phyloP scores from a whole-genome alignment of 1,284 basidiomycete species.

The Ustilago bromivora region DNA sequence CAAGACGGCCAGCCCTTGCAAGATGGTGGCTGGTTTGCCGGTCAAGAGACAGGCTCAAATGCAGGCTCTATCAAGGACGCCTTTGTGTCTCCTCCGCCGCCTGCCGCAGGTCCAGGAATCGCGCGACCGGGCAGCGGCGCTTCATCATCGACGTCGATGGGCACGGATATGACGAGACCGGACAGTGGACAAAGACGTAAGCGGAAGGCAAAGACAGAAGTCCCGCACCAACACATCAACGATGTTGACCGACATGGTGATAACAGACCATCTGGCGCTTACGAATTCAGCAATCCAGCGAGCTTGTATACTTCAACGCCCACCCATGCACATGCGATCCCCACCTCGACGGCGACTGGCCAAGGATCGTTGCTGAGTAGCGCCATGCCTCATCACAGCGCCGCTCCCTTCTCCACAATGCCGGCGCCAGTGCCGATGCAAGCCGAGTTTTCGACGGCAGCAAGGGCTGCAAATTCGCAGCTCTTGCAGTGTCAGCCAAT shows the following conservation, averaged over 20 bases:
- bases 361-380: slow-evolving; percentile 13
- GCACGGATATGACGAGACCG: background rate
- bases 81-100: slow-evolving; percentile 8
- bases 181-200: slow-evolving; percentile 16
- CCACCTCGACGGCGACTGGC: background rate
- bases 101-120: background rate
- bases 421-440: slow-evolving; percentile 10
- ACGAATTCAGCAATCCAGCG: slow-evolving; percentile 8
- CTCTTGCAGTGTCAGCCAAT: slow-evolving; percentile 43
- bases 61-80: slow-evolving; percentile 15
- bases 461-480: slow-evolving; percentile 18
- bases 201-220: slow-evolving; percentile 21
- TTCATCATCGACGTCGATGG: slow-evolving; percentile 2
- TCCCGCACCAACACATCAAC: background rate
- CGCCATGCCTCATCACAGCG: slow-evolving; percentile 11
- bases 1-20: slow-evolving; percentile 18
- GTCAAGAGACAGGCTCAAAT: slow-evolving; percentile 5
- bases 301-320: slow-evolving; percentile 5
- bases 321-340: background rate
- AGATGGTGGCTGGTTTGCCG: slow-evolving; percentile 5
- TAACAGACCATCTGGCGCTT: background rate
- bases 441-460: slow-evolving; percentile 3
- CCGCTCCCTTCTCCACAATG: slow-evolving; percentile 1
- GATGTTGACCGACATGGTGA: slow-evolving; percentile 4
- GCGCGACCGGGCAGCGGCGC: background rate